A percentile compares a stretch with the other conserved stretches of the same genome.
These are phyloP conservation scores for Hypoxylon rickii DNA, from an alignment of 495 filamentous ascomycete genomes.

Conservation along the genomic window DNA sequence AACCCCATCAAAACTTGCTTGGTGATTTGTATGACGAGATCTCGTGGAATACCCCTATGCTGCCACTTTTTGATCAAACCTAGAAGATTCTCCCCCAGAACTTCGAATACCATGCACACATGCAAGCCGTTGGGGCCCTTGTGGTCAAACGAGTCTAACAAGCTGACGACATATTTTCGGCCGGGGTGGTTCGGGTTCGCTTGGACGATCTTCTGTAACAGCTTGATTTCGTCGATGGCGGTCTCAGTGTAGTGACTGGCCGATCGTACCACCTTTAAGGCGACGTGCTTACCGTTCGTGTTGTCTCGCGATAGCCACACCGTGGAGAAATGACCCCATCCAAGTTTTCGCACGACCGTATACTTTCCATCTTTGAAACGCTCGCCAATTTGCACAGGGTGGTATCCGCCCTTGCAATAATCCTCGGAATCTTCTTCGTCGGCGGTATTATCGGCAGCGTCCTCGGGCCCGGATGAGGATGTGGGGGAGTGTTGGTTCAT, in stretches of 20 bases:
- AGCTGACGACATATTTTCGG: conserved; percentile 89
- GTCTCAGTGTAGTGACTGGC: conserved; percentile 99
- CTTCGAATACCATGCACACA: conserved; percentile 99
- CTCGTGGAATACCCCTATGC: conserved; percentile 94
- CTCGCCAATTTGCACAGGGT: conserved; percentile 91
- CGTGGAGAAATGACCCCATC: conserved; percentile 98
- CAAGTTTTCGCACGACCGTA: conserved; percentile 93
- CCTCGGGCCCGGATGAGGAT: conserved; percentile 78
- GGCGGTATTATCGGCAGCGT: conserved; percentile 88
- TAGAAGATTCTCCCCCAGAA: conserved; percentile 92
- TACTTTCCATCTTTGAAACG: conserved; percentile 98
- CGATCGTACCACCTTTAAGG: conserved; percentile 95
- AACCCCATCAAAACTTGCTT: conserved; percentile 96
- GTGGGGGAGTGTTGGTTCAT: conserved; percentile 72
- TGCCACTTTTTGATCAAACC: conserved; percentile 99
- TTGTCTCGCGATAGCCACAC: conserved; percentile 97
- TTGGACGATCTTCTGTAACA: conserved; percentile 93
- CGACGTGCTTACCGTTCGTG: conserved; percentile 88
- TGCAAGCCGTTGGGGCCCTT: conserved; percentile 95
- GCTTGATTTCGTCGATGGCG: conserved; percentile 97
- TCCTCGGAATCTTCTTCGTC: conserved; percentile 99
- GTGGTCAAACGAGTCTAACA: conserved; percentile 96
- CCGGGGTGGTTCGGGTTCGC: conserved; percentile 94
- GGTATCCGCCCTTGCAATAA: conserved; percentile 98
- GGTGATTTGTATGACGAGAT: conserved; percentile 95